Evolutionary conservation across 2,329 filamentous ascomycete genomes (phyloP), one percentile per base, ranked within the genome.

Genomic region (Beauveria caledonica): DNA sequence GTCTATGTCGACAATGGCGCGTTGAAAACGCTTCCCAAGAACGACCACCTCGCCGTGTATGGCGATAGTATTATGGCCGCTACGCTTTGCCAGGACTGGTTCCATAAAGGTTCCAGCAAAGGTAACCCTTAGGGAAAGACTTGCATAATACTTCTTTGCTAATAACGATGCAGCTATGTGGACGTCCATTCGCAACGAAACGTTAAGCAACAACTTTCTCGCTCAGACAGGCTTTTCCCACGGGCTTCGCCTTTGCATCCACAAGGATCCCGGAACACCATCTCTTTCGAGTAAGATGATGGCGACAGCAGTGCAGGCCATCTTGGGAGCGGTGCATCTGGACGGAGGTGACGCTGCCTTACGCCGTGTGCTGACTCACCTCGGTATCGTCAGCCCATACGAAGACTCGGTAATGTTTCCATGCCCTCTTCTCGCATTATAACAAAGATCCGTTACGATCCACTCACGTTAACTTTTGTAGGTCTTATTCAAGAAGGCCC

Each of bases 1-100:
- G 21, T n/a, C 52, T 45, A 55, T 55, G 23, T 55, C 39, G 21
- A 5, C 39, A 17, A 55, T 19, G 39, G 21, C 9, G 3, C 1
- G 8, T 45, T 15, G n/a, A 44, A 8, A 6, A 29, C 7, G 9
- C 23, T 55, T 27, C 19, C 52, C 7, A 55, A 55, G 5, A 55
- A 55, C 21, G 52, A 55, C 15, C 52, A 39, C 52, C 52, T 55
- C n/a, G 52, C 52, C 39, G 36, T 55, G 2, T 55, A 45, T 45
- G 52, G 52, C 17, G 52, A 55, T 19, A 29, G 5, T 29, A 11
- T 55, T 9, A 39, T 39, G 3, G 10, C 33, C 27, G 3, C 39
- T 8, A 45, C 17, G 23, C 52, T 55, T 8, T 55, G 52, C 23
- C 52, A 9, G 1, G 52, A 55, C 21, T 55, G 52, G 52, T 55